Evolutionary conservation across 371 early-diverging fungal genomes (phyloP), one percentile per base, ranked within the genome.

Genomic region (Mucor sp.): DNA sequence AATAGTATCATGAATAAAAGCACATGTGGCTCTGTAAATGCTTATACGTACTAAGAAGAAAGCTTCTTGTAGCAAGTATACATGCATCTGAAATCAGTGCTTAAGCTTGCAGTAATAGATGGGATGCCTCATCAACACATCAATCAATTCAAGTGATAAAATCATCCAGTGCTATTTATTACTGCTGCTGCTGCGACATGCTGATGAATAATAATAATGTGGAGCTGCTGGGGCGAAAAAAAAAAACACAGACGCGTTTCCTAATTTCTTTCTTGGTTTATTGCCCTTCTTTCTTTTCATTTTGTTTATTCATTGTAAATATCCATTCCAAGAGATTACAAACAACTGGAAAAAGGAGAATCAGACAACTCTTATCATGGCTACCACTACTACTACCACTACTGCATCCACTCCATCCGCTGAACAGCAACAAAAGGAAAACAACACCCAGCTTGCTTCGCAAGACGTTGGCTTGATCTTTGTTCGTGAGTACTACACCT

Each of bases 401-500:
- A 58, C 35, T 11, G 5, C 41, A 41, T 41, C 47, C 3, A 47
- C 47, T 21, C n/a, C 47, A 47, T 21, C 47, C 4, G 17, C 41
- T 17, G 41, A 47, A 9, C 47, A 47, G 11, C 65, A 65, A 32
- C 32, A 39, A 43, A 60, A 60, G 15, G 60, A 60, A 17, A 43
- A 12, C 60, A 47, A 47, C 21, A 58, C 35, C 27, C 43, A 61
- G 59, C 66, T 76, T 66, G 75, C 64, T 25, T 74, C 76, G 8
- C 88, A 87, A 71, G 94, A 96, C 74, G 90, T 98, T 57, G 97
- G 96, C 43, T 91, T 93, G 90, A 86, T 95, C 74, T 98, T 98
- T 85, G 97, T 96, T 63, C 93, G 95, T 74, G 93, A 97, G 75
- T 98, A 95, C 80, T 98, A 97, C 82, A 95, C 95, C 27, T 90